These are phyloP conservation scores for Nicotiana tabacum DNA, from an alignment of 257 asterid species.

Conservation along the genomic window DNA sequence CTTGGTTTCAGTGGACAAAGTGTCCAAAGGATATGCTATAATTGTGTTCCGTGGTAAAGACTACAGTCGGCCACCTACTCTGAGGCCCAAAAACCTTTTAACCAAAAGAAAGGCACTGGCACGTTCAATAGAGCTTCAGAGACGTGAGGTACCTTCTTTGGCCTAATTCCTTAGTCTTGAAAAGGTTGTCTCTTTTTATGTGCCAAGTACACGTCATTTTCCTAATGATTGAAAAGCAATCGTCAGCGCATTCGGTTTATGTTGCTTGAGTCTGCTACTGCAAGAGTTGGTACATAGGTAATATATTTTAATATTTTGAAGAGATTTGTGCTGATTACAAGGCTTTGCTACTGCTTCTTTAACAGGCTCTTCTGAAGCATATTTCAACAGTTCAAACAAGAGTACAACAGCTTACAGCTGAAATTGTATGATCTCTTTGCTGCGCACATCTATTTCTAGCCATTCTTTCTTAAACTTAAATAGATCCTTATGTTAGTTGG, in stretches of 20 bases:
- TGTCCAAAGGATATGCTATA: slow-evolving; percentile 89
- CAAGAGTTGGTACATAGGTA: background rate
- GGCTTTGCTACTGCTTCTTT: background rate
- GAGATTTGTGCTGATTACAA: background rate
- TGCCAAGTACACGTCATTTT: background rate
- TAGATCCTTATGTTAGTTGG: background rate
- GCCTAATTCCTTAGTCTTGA: background rate
- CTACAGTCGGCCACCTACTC: slow-evolving; percentile 55
- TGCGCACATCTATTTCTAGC: background rate
- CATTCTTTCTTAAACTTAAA: background rate
- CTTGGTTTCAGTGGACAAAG: slow-evolving; percentile 84
- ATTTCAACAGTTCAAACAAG: slow-evolving; percentile 50
- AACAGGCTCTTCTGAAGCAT: slow-evolving; percentile 75
- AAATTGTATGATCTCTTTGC: slow-evolving; percentile 47
- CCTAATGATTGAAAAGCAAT: background rate
- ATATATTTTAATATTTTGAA: background rate
- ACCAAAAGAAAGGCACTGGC: slow-evolving; percentile 94
- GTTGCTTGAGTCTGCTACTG: background rate
- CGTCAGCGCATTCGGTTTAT: background rate
- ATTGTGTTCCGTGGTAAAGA: slow-evolving; percentile 88
- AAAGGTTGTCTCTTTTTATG: background rate
- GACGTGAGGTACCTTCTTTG: slow-evolving; percentile 60
- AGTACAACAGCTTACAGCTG: slow-evolving; percentile 52
- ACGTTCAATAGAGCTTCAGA: slow-evolving; percentile 95
- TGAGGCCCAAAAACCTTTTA: slow-evolving; percentile 89